These are phyloP conservation scores for Lizonia empirigonia DNA, from an alignment of 2,329 filamentous ascomycete species.

Conservation along the genomic window DNA sequence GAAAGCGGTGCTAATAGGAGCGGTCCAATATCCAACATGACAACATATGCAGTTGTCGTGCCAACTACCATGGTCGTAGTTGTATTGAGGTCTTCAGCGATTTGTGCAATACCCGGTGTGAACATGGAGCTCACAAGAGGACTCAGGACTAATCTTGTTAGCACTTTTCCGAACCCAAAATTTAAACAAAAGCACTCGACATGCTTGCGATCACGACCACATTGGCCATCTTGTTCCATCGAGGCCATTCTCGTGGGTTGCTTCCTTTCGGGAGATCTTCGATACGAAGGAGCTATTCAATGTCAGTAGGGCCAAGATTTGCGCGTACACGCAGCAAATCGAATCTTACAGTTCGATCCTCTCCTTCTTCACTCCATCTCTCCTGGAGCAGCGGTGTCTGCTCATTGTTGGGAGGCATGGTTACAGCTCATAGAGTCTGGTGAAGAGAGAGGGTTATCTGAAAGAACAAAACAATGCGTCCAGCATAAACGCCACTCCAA, in stretches of 20 bases:
- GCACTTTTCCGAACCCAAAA: not conserved
- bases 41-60: constrained; percentile 58
- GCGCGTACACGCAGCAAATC: constrained; percentile 24
- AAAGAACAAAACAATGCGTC: constrained; percentile 5
- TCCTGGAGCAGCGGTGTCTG: constrained; percentile 49
- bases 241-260: constrained; percentile 56
- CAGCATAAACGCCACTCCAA: constrained; percentile 6
- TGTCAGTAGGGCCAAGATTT: not conserved
- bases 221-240: constrained; percentile 54
- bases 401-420: constrained; percentile 42
- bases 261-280: constrained; percentile 45
- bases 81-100: constrained; percentile 54
- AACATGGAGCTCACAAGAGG: constrained; percentile 59
- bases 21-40: constrained; percentile 57
- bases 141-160: constrained; percentile 47
- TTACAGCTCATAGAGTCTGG: not conserved
- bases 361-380: constrained; percentile 38
- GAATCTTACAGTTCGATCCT: constrained; percentile 35
- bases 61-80: constrained; percentile 52
- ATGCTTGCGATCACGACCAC: constrained; percentile 58
- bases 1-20: constrained; percentile 54
- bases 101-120: constrained; percentile 58
- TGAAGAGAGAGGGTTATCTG: not conserved
- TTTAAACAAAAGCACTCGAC: constrained; percentile 44
- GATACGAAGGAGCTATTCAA: constrained; percentile 26